Base-by-base conservation (phyloP, 495 filamentous ascomycete genomes). In the Hypoxylon intermedium region DNA sequence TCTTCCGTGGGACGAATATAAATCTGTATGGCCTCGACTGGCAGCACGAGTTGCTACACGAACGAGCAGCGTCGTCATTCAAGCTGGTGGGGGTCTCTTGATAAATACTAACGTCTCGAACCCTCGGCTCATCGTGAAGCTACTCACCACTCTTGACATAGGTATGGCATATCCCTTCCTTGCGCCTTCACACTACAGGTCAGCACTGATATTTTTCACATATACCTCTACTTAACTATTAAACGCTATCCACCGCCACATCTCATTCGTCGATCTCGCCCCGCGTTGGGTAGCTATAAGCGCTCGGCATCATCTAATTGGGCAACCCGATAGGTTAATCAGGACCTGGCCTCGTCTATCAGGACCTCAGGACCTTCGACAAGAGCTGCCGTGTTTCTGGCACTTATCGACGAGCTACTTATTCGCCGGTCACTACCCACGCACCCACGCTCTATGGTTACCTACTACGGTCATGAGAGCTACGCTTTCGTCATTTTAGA, bases 251-350 rank as follows among this genome's bases (percentile, higher is more conserved):
- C n/a, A n/a, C n/a, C n/a, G n/a, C 30, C 7, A 28, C 26, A 18
- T 64, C 37, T 33, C 30, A 65, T 65, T 65, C 56, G 61, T 65
- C 55, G 50, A 65, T 65, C 46, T 33, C 26, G 41, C 62, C 56
- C 62, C 62, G 51, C 56, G 55, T 65, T 65, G 56, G 62, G 62
- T 65, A 65, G 50, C 62, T 56, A 65, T 38, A 65, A 55, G 62
- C 62, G 51, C 56, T 53, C 62, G 62, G 62, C 56, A 55, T 44
- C 56, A 12, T 65, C 62, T 60, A 60, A 65, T 60, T 50, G 41
- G 62, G 62, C 55, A 65, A 65, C 33, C 62, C 62, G 62, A 13
- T 43, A 23, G 16, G 33, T 23, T 26, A 20, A 52, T 19, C 44
- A 42, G 31, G 41, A 47, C 60, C 46, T 51, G 44, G 46, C 38